Evolutionary conservation across 441 rosid species (phyloP), one percentile per base, ranked within the genome.

Genomic region (Gossypium schwendimanii): DNA sequence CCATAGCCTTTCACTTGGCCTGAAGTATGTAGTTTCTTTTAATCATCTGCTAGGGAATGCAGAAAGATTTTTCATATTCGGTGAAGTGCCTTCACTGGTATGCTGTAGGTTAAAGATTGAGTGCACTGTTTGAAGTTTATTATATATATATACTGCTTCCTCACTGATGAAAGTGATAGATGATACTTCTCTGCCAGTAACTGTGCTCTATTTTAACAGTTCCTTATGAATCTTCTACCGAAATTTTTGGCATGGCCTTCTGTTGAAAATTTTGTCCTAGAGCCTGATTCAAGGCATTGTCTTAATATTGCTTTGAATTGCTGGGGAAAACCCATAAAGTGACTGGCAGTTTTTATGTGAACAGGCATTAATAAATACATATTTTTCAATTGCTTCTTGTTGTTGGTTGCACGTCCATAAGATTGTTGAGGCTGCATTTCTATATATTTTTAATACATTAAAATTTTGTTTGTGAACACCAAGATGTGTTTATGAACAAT

Each of bases 11-110:
- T 6, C 65, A 24, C 21, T 50, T 41, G 17, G 17, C 28, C 49
- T 62, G 52, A 63, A 69, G 31, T 52, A 50, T 67, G 44, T 67
- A 67, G 26, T 28, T 52, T 52, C 53, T 9, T 67, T 50, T 52
- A n/a, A 28, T 17, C 15, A 26, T 28, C 59, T 28, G 23, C 15
- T 67, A 24, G 59, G 71, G 44, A 67, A 50, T 66, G 71, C 59
- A n/a, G 59, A 63, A 63, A 63, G 31, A 8, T 21, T 67, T 67
- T 67, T 28, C 71, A 24, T 66, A 66, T 65, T 65, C 9, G n/a
- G 39, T 66, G 59, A n/a, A 66, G 57, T 66, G 57, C 41, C 58
- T 24, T 67, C 5, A 3, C 39, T 66, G 23, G 24, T 49, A 26
- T 67, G 59, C 44, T 49, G 9, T 17, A 28, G 26, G 58, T 68